A percentile compares a stretch with the other conserved stretches of the same genome.
These are phyloP conservation scores for Perkinsus marinus DNA, from an alignment of 169 alveolate genomes.

Conservation along the genomic window DNA sequence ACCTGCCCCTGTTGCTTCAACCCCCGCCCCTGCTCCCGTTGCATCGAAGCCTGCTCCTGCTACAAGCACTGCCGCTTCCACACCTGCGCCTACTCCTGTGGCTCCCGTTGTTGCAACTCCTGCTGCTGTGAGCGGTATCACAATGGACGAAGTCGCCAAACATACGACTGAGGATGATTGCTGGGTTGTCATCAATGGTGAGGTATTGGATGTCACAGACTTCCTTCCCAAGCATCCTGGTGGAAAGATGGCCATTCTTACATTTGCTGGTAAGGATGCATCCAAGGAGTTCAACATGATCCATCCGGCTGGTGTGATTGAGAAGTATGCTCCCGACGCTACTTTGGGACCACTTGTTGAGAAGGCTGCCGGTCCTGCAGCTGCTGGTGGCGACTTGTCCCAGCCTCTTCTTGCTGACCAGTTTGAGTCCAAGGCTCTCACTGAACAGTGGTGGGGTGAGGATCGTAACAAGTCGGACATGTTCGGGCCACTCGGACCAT, in stretches of 20 bases:
- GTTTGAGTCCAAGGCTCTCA: too few relatives aligned
- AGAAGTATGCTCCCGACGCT: conserved; percentile 17
- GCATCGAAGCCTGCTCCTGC: too few relatives aligned
- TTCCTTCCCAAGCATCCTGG: conserved; percentile 42
- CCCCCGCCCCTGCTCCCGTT: too few relatives aligned
- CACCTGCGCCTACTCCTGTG: too few relatives aligned
- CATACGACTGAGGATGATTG: conserved; percentile 36
- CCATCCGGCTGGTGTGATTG: conserved; percentile 21
- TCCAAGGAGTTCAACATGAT: conserved; percentile 16
- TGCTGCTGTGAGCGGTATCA: too few relatives aligned
- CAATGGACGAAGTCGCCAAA: conserved; percentile 32
- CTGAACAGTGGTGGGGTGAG: too few relatives aligned
- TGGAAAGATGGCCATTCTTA: too few relatives aligned
- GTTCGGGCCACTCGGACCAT: neutral
- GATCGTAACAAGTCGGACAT: neutral
- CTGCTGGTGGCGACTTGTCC: neutral
- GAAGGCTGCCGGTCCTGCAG: neutral
- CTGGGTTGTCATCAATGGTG: neutral
- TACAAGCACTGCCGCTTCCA: too few relatives aligned
- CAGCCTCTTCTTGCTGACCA: too few relatives aligned
- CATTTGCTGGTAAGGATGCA: too few relatives aligned
- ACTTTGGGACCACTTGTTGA: conserved; percentile 9
- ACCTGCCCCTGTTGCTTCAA: too few relatives aligned
- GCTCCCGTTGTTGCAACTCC: too few relatives aligned
- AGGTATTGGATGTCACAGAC: conserved; percentile 36